A percentile compares a stretch with the other conserved stretches of the same genome.
Conservation (phyloP, 169 alveolate species). For the Plasmodium malariae region DNA sequence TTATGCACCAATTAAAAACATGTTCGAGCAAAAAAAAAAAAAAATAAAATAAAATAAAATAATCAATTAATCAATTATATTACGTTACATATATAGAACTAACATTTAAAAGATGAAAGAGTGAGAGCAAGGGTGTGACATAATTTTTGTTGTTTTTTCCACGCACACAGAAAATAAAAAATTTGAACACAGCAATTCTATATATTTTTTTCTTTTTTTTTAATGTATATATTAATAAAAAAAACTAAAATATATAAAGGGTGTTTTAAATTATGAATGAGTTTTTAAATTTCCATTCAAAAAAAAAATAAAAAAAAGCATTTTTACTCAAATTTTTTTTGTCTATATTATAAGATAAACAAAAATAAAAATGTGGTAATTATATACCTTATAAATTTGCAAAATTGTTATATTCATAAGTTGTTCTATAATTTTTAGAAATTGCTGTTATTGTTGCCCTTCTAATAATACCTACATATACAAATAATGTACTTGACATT, state of each 20-base stretch:
- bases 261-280: too few relatives aligned
- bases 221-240: neutral
- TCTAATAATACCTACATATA: neutral
- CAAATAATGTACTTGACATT: neutral
- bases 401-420: neutral
- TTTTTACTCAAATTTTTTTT: too few relatives aligned
- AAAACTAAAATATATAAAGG: too few relatives aligned
- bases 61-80: neutral
- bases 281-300: too few relatives aligned
- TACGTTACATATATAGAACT: neutral
- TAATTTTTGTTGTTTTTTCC: neutral
- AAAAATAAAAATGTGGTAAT: too few relatives aligned
- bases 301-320: too few relatives aligned
- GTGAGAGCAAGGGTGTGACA: neutral
- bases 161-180: neutral
- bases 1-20: neutral
- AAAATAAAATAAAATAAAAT: neutral
- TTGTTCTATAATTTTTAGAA: conserved; percentile 4
- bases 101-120: neutral
- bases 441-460: conserved; percentile 6
- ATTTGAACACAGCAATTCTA: neutral
- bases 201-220: neutral
- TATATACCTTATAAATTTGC: conserved; percentile 7
- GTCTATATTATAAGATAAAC: too few relatives aligned
- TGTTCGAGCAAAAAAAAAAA: neutral